These are phyloP conservation scores for Diaporthe velutina DNA, from an alignment of 2,329 filamentous ascomycete species.

Conservation along the genomic window DNA sequence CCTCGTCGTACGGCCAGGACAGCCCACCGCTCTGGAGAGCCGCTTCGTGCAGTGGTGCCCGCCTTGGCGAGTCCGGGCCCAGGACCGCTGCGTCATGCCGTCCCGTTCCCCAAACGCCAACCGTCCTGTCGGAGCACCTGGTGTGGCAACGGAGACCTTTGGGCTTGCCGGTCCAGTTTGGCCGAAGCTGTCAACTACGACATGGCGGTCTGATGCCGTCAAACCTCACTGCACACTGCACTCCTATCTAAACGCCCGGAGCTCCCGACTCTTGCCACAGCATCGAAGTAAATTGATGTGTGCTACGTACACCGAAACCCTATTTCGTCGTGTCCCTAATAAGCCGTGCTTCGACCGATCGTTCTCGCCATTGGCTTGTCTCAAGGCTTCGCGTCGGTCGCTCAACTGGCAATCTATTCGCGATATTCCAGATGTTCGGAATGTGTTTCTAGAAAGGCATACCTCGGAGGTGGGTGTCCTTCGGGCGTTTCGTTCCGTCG, in stretches of 20 bases:
- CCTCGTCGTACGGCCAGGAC: not conserved
- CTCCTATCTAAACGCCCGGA: too few species aligned
- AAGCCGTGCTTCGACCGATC: not conserved
- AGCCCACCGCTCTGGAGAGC: conserved; percentile 24
- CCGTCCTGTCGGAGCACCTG: conserved; percentile 20
- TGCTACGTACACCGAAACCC: conserved; percentile 20
- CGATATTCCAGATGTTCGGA: conserved; percentile 4
- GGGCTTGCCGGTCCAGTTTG: not conserved
- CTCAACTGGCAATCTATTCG: conserved; percentile 12
- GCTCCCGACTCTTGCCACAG: not conserved
- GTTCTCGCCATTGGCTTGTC: not conserved
- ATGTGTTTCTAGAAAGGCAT: conserved; percentile 23
- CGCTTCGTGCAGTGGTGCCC: conserved; percentile 28
- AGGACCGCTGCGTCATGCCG: conserved; percentile 33
- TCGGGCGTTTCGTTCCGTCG: conserved; percentile 29
- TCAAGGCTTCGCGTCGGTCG: conserved; percentile 3
- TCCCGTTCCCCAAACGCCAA: conserved; percentile 2
- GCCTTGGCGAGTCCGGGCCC: conserved; percentile 31
- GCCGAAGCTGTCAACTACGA: not conserved
- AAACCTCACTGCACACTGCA: not conserved
- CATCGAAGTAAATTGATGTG: conserved; percentile 11
- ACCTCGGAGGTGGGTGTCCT: conserved; percentile 18
- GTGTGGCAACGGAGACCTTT: conserved; percentile 9
- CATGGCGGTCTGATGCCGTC: not conserved
- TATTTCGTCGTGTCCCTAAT: not conserved